These are phyloP conservation scores for Gardenia jasminoides DNA, from an alignment of 257 asterid genomes.

Conservation along the genomic window DNA sequence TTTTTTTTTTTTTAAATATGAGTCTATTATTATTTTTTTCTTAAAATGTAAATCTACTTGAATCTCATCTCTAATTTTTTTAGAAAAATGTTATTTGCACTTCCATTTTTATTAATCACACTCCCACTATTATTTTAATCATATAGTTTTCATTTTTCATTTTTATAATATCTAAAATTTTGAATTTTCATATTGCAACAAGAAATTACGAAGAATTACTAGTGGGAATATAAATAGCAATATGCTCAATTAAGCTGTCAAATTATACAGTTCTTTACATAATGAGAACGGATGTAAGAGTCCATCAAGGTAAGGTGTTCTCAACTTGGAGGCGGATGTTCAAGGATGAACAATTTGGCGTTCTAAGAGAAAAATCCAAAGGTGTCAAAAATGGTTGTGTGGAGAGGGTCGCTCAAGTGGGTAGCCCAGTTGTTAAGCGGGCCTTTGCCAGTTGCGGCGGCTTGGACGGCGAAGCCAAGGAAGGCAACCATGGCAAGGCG, in stretches of 20 bases:
- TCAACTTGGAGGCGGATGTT: conserved; percentile 10
- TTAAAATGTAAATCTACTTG: too few relatives aligned
- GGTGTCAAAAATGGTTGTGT: conserved; percentile 94
- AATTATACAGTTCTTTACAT: conserved; percentile 28
- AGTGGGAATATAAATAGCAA: neutral
- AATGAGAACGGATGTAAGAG: conserved; percentile 14
- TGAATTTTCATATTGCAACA: too few relatives aligned
- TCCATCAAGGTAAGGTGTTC: conserved; percentile 15
- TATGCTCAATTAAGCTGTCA: conserved; percentile 20
- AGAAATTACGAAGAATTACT: too few relatives aligned
- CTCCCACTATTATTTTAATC: too few relatives aligned
- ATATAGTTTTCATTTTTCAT: too few relatives aligned
- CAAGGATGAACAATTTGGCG: neutral
- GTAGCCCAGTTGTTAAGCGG: conserved; percentile 98
- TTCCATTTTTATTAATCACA: too few relatives aligned
- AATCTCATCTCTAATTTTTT: too few relatives aligned
- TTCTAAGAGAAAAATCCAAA: conserved; percentile 61
- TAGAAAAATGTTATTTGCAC: too few relatives aligned
- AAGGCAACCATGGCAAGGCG: conserved; percentile 96
- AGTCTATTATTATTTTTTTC: too few relatives aligned
- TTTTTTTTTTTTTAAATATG: too few relatives aligned
- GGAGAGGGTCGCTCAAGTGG: conserved; percentile 98
- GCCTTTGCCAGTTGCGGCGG: conserved; percentile 95
- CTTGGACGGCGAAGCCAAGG: conserved; percentile 92
- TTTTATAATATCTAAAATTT: too few relatives aligned